These are phyloP conservation scores for Aschersonia sp. DNA, from an alignment of 2,329 filamentous ascomycete genomes.

Conservation along the genomic window DNA sequence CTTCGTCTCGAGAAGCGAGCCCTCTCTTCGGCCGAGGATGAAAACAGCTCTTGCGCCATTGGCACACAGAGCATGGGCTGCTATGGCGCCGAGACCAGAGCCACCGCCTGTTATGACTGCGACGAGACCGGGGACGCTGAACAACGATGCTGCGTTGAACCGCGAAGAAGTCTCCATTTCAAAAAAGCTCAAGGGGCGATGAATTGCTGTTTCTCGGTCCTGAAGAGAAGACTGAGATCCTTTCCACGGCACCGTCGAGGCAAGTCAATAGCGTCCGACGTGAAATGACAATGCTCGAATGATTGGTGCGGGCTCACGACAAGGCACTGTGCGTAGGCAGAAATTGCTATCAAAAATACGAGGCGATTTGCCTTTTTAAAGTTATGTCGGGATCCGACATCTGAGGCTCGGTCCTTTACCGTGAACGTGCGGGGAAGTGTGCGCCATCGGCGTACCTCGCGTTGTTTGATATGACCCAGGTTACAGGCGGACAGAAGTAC, in stretches of 20 bases:
- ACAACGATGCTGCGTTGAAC: constrained; percentile 19
- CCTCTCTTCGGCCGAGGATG: constrained; percentile 23
- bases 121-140: constrained; percentile 38
- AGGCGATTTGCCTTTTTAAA: too few relatives aligned
- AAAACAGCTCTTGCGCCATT: constrained; percentile 20
- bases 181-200: too few relatives aligned
- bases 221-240: too few relatives aligned
- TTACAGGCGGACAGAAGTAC: not conserved
- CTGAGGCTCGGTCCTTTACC: too few relatives aligned
- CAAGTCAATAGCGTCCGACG: too few relatives aligned
- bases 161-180: constrained; percentile 1
- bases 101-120: constrained; percentile 45
- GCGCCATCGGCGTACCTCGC: not conserved
- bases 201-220: too few relatives aligned
- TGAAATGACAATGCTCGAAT: too few relatives aligned
- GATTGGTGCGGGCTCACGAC: too few relatives aligned
- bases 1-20: constrained; percentile 13
- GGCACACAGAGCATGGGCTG: constrained; percentile 26
- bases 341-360: too few relatives aligned
- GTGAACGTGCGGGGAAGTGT: not conserved
- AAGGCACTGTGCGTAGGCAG: too few relatives aligned
- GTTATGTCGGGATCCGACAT: too few relatives aligned
- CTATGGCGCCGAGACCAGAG: constrained; percentile 39
- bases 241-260: too few relatives aligned
- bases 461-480: not conserved